Conservation (phyloP, 331 rosid genomes). For the Quercus phellos region DNA sequence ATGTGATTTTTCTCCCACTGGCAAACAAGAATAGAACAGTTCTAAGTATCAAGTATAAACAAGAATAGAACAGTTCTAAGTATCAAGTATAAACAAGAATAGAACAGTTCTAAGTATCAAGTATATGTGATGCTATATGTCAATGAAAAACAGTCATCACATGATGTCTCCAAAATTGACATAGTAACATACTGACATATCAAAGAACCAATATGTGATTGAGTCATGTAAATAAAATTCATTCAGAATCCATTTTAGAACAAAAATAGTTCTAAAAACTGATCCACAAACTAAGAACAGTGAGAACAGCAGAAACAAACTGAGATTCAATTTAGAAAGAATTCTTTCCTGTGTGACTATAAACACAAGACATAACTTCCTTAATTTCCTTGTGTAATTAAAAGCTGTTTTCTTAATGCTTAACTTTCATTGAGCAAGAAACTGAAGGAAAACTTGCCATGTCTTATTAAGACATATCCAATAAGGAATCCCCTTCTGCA, state of each 20-base stretch:
- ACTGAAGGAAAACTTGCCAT: no score
- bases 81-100: neutral
- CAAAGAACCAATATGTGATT: no score
- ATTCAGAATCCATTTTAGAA: neutral
- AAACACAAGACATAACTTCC: neutral
- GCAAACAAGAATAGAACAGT: neutral
- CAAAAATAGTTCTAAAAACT: neutral
- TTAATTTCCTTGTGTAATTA: no score
- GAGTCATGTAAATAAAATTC: neutral
- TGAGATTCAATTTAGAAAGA: neutral
- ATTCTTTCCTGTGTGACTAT: neutral
- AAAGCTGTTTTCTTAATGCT: no score
- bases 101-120: neutral
- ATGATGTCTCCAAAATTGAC: no score
- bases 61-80: neutral
- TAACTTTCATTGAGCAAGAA: no score
- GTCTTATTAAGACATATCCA: no score
- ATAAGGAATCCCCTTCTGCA: no score
- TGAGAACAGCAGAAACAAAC: neutral
- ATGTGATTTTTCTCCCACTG: conserved; percentile 1
- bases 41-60: neutral
- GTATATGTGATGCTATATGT: neutral
- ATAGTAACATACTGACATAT: no score
- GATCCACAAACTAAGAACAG: neutral
- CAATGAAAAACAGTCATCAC: neutral